These are phyloP conservation scores for Penicillium paxilli DNA, from an alignment of 495 filamentous ascomycete genomes.

Conservation along the genomic window DNA sequence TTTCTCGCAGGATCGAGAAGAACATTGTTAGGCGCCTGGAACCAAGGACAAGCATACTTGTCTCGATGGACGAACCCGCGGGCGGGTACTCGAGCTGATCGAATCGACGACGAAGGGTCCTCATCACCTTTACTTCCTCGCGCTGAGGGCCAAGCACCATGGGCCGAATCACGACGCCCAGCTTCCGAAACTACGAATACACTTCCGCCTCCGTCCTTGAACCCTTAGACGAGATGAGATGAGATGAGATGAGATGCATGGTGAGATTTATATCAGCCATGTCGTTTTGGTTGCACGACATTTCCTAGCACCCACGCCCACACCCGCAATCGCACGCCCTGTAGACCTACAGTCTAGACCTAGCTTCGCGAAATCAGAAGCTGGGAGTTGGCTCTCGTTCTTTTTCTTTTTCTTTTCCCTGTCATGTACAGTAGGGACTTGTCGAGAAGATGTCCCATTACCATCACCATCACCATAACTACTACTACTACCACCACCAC, in stretches of 20 bases:
- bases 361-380: not conserved
- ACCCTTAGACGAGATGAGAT: no score
- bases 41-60: conserved; percentile 27
- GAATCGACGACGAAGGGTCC: conserved; percentile 3
- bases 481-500: no score
- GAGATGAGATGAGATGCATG: no score
- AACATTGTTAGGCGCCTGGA: conserved; percentile 26
- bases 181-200: not conserved
- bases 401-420: not conserved
- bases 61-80: conserved; percentile 25
- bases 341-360: no score
- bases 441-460: conserved; percentile 10
- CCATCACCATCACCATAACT: no score
- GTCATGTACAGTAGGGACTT: conserved; percentile 8
- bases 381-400: not conserved
- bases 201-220: not conserved
- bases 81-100: conserved; percentile 13
- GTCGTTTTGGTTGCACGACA: no score
- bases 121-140: conserved; percentile 22
- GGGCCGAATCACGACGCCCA: not conserved
- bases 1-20: conserved; percentile 39
- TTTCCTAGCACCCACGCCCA: no score
- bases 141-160: conserved; percentile 1
- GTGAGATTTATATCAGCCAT: no score
- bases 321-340: no score